These are phyloP conservation scores for Botrytis cinerea DNA, from an alignment of 2,329 filamentous ascomycete species.

Conservation along the genomic window DNA sequence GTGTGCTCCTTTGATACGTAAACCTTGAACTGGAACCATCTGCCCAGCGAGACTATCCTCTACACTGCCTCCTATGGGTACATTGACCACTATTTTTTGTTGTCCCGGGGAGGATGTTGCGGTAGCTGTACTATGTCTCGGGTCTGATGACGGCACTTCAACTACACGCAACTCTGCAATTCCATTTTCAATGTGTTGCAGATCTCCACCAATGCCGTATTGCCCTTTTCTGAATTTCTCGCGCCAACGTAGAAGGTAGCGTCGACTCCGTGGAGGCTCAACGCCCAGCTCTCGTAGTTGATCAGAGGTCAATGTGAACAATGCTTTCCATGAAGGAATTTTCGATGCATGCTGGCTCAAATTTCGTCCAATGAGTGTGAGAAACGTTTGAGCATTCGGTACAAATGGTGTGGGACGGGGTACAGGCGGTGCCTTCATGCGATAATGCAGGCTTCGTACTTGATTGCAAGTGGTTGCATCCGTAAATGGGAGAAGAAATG, in stretches of 20 bases:
- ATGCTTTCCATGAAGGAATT: constrained; percentile 84
- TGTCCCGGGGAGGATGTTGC: constrained; percentile 56
- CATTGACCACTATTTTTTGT: constrained; percentile 58
- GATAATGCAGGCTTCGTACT: constrained; percentile 46
- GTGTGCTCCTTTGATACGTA: constrained; percentile 67
- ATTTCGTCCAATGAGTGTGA: constrained; percentile 86
- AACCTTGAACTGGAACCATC: constrained; percentile 59
- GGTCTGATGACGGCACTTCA: constrained; percentile 40
- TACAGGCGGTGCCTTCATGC: constrained; percentile 46
- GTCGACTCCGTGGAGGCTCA: constrained; percentile 78
- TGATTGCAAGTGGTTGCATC: constrained; percentile 36
- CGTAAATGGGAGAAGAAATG: constrained; percentile 39
- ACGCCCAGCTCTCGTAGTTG: constrained; percentile 83
- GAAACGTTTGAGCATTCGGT: constrained; percentile 81
- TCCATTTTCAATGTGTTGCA: constrained; percentile 66
- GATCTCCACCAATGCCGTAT: constrained; percentile 80
- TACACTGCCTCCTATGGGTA: constrained; percentile 48
- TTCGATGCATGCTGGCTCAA: constrained; percentile 81
- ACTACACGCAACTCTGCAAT: constrained; percentile 54
- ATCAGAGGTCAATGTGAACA: constrained; percentile 77
- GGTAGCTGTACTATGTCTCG: constrained; percentile 45
- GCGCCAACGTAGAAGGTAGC: constrained; percentile 86
- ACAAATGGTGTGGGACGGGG: constrained; percentile 81
- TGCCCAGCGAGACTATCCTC: constrained; percentile 42
- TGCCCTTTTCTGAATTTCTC: constrained; percentile 78